Evolutionary conservation across 2,329 filamentous ascomycete genomes (phyloP), one percentile per base, ranked within the genome.

Genomic region (Aspergillus pseudoviridinutans): DNA sequence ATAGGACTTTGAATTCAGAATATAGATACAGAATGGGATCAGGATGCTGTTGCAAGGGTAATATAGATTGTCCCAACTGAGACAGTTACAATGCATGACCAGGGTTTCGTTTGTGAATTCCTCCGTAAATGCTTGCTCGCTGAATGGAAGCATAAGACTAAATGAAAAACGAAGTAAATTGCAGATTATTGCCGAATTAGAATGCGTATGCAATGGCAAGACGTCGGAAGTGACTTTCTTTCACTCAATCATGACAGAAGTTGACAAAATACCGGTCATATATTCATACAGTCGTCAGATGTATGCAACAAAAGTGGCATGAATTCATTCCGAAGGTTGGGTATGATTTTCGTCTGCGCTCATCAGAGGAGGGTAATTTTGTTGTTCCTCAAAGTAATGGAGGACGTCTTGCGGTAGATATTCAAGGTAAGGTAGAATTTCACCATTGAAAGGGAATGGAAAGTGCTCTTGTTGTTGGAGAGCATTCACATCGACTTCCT

Each of bases 351-450:
- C 66, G 24, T 68, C 64, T n/a, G 66, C 65, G 50, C 62, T 71
- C 70, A 73, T 69, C 52, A 74, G 58, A 12, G 66, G 57, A 32
- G 61, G 52, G 35, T 67, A 74, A 49, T 62, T 68, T 53, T 72
- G 70, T 49, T 71, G 65, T 10, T 78, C 76, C 3, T 73, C 75
- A 60, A 79, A 85, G 54, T 85, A 80, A 32, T 79, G 81, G 42
- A 89, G 66, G 58, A 89, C 81, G 66, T 90, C 87, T 25, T 82
- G 82, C 0, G 88, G 87, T 6, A 91, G 76, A 58, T 89, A 90
- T 65, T 91, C 89, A 10, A 92, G 77, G 87, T 89, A 92, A 0
- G 87, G 85, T 74, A 90, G 83, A 47, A 90, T 87, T 17, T 85
- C 82, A 1, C 85, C 86, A 28, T 70, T 72, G 28, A 76, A 73